phyloP scores from a whole-genome alignment of 345 rosid genomes.

The Corymbia maculata region DNA sequence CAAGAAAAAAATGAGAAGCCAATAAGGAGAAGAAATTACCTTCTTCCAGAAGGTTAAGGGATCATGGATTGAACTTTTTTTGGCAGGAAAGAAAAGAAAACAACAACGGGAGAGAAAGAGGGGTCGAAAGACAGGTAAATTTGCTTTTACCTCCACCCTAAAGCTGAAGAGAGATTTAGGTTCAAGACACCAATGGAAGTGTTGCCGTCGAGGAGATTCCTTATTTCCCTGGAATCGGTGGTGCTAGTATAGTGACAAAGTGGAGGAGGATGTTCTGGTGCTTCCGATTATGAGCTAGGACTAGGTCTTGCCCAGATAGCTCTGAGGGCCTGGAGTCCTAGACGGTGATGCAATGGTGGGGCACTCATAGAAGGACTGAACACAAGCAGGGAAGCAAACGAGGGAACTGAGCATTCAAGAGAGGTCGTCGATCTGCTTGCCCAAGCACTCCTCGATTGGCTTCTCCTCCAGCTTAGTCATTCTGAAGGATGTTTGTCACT shows the following conservation, averaged over 20 bases:
- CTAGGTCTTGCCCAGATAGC: not conserved
- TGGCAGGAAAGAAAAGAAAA: not conserved
- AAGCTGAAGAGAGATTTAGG: not conserved
- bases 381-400: not conserved
- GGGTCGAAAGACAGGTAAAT: not conserved
- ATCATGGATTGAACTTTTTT: not conserved
- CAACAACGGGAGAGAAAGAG: not conserved
- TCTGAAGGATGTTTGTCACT: not conserved
- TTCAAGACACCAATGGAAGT: not conserved
- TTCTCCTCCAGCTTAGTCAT: not conserved
- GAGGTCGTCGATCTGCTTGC: not conserved
- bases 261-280: not conserved
- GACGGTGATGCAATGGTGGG: not conserved
- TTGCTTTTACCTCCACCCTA: not conserved
- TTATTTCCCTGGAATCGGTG: not conserved
- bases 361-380: not conserved
- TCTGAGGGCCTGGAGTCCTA: not conserved
- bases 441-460: not conserved
- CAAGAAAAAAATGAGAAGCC: not conserved
- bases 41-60: not conserved
- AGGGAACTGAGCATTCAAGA: not conserved
- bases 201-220: not conserved
- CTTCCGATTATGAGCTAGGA: not conserved
- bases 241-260: not conserved
- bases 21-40: not conserved